Conservation (phyloP, 805 yeast genomes). For the Ogataea allantospora region DNA sequence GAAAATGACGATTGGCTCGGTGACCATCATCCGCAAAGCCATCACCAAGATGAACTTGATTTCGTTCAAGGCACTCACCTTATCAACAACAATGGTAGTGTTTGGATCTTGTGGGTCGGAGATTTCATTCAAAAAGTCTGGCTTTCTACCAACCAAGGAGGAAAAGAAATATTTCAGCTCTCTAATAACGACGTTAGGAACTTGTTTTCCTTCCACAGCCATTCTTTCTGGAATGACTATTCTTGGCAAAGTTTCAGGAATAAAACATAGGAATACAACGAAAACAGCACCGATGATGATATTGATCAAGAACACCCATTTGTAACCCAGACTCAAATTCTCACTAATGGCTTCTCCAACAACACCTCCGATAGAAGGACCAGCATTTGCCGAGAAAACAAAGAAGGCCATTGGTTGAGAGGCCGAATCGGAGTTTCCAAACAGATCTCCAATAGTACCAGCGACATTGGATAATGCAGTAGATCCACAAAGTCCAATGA, state of each 20-base stretch:
- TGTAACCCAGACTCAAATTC: conserved; percentile 29
- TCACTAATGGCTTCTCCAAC: conserved; percentile 37
- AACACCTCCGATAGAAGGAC: conserved; percentile 38
- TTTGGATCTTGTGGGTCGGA: conserved; percentile 19
- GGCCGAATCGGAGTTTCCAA: conserved; percentile 35
- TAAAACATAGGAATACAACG: conserved; percentile 22
- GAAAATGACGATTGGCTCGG: conserved; percentile 36
- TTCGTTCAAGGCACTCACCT: conserved; percentile 28
- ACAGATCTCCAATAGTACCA: conserved; percentile 37
- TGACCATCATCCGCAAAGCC: conserved; percentile 35
- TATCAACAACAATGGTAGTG: conserved; percentile 25
- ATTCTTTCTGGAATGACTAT: conserved; percentile 34
- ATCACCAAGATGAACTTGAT: conserved; percentile 30
- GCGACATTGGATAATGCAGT: conserved; percentile 36
- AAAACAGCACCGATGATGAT: conserved; percentile 32
- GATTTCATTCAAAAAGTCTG: conserved; percentile 21
- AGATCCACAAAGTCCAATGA: conserved; percentile 34
- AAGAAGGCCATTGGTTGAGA: conserved; percentile 37
- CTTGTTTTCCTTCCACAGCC: conserved; percentile 25
- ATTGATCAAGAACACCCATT: conserved; percentile 36
- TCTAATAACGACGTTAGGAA: conserved; percentile 26
- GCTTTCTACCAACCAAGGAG: conserved; percentile 18
- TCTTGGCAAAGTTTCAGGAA: conserved; percentile 39
- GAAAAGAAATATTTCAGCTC: conserved; percentile 24
- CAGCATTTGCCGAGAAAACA: conserved; percentile 36